These are phyloP conservation scores for Massarina eburnea DNA, from an alignment of 2,329 filamentous ascomycete genomes.

Conservation along the genomic window DNA sequence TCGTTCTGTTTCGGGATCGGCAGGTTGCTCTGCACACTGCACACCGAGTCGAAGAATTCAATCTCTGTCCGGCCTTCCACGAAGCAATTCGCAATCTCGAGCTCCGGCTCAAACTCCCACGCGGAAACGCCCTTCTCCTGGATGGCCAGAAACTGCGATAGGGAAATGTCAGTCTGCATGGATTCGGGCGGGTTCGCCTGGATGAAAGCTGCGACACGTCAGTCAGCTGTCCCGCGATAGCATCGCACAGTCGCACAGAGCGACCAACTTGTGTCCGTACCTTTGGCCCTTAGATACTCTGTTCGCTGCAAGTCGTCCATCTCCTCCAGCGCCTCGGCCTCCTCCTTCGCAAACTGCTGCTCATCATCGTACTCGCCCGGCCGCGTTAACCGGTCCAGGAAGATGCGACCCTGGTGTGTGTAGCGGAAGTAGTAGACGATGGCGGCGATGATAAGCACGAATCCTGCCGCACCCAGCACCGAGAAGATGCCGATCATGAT, in stretches of 20 bases:
- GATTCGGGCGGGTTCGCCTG: slow-evolving; percentile 95
- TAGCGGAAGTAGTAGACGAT: slow-evolving; percentile 94
- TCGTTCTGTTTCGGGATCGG: slow-evolving; percentile 98
- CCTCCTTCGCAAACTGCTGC: slow-evolving; percentile 88
- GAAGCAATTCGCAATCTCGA: slow-evolving; percentile 98
- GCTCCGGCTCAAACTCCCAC: slow-evolving; percentile 99
- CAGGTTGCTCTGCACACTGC: slow-evolving; percentile 94
- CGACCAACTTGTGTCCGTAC: slow-evolving; percentile 53
- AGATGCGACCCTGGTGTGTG: slow-evolving; percentile 82
- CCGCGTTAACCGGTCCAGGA: slow-evolving; percentile 88
- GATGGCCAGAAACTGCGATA: slow-evolving; percentile 96
- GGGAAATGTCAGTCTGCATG: slow-evolving; percentile 90
- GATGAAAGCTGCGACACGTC: slow-evolving; percentile 71
- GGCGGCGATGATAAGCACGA: slow-evolving; percentile 77
- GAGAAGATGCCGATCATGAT: slow-evolving; percentile 94
- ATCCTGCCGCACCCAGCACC: slow-evolving; percentile 85
- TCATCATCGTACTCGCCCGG: slow-evolving; percentile 98
- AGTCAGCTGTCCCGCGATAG: slow-evolving; percentile 13
- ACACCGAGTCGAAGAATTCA: slow-evolving; percentile 98
- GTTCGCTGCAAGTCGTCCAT: slow-evolving; percentile 93
- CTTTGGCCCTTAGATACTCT: slow-evolving; percentile 93
- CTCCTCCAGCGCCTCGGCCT: slow-evolving; percentile 88
- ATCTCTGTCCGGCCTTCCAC: slow-evolving; percentile 96
- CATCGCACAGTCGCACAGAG: background rate
- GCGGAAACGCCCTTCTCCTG: slow-evolving; percentile 99